Conservation (phyloP, 169 alveolate genomes). For the Cryptosporidium sp. region DNA sequence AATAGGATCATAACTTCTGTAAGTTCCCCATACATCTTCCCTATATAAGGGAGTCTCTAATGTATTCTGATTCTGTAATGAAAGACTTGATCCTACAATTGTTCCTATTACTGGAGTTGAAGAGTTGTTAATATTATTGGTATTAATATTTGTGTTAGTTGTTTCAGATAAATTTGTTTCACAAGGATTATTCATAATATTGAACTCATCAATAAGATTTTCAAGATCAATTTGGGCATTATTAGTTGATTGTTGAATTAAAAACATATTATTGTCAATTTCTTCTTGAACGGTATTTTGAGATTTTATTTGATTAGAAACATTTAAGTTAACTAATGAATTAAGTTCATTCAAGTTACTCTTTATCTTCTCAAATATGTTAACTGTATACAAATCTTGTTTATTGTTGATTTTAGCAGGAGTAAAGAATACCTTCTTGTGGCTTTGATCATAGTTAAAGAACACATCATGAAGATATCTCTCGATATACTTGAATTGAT, state of each 20-base stretch:
- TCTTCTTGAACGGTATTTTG: not conserved
- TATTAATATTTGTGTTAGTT: not conserved
- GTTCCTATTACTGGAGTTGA: not conserved
- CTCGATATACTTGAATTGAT: conserved; percentile 33
- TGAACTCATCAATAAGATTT: not conserved
- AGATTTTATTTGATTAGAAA: not conserved
- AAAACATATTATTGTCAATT: too few relatives aligned
- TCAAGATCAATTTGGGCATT: not conserved
- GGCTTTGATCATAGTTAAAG: conserved; percentile 58
- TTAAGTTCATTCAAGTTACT: conserved; percentile 3
- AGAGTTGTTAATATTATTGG: not conserved
- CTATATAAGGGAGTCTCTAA: not conserved
- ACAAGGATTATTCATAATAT: too few relatives aligned
- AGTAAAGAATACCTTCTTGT: conserved; percentile 60
- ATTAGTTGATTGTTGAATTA: not conserved
- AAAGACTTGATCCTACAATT: not conserved
- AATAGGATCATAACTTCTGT: conserved; percentile 57
- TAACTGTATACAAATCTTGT: conserved; percentile 7
- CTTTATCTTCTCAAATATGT: conserved; percentile 4
- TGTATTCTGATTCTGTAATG: not conserved
- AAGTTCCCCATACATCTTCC: conserved; percentile 31
- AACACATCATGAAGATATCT: conserved; percentile 59
- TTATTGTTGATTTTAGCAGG: conserved; percentile 34
- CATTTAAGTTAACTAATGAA: not conserved
- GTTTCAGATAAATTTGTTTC: not conserved